Conservation (phyloP, 495 filamentous ascomycete genomes). For the Lindgomyces ingoldianus region DNA sequence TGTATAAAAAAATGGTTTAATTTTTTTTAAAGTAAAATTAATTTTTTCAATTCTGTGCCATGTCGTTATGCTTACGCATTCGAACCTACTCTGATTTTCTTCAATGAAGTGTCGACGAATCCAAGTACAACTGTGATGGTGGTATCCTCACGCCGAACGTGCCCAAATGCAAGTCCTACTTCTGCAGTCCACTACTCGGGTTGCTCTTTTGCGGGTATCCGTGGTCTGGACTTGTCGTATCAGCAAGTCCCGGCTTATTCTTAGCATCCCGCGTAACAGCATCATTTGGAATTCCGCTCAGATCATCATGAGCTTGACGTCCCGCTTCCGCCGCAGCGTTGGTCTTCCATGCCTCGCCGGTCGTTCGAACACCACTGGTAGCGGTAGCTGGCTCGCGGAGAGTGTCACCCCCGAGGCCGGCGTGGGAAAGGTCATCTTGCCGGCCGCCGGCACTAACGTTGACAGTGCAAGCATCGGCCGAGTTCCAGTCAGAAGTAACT, state of each 20-base stretch:
- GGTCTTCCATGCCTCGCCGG: conserved; percentile 33
- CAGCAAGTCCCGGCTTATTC: conserved; percentile 36
- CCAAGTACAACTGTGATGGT: not conserved
- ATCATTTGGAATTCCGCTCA: conserved; percentile 46
- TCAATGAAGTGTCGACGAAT: too few relatives aligned
- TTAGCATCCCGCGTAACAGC: conserved; percentile 42
- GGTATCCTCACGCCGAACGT: not conserved
- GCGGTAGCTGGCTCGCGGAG: conserved; percentile 65
- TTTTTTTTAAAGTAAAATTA: too few relatives aligned
- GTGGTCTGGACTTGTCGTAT: conserved; percentile 44
- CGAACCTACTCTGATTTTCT: too few relatives aligned
- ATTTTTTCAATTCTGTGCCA: too few relatives aligned
- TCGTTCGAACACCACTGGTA: conserved; percentile 45
- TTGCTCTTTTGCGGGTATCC: conserved; percentile 44
- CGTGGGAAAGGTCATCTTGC: conserved; percentile 53
- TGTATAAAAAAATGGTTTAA: too few relatives aligned
- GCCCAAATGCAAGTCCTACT: not conserved
- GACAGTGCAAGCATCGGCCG: conserved; percentile 64
- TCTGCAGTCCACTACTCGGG: conserved; percentile 16
- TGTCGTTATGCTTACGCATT: too few relatives aligned
- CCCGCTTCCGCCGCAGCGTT: conserved; percentile 42
- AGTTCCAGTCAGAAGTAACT: conserved; percentile 72
- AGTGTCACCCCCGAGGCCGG: conserved; percentile 53
- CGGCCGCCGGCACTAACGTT: conserved; percentile 66
- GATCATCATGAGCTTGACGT: conserved; percentile 36